Conservation (phyloP, 768 basidiomycete genomes). For the Chiua virens region DNA sequence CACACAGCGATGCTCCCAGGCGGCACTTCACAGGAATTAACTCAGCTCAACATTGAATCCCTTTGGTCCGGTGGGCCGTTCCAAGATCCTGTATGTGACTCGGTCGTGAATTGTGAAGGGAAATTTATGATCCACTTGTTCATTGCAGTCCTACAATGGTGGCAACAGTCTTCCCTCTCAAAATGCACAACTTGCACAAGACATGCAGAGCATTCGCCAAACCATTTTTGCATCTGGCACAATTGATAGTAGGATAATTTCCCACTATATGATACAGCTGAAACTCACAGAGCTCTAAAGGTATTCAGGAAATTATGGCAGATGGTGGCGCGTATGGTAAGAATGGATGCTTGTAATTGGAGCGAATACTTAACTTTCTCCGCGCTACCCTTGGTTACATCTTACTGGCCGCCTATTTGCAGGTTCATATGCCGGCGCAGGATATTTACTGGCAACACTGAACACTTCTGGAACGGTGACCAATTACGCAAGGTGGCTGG, state of each 20-base stretch:
- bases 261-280: not conserved
- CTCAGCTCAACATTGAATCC: slow-evolving; percentile 73
- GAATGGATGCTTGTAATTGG: slow-evolving; percentile 3
- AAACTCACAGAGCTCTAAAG: slow-evolving; percentile 32
- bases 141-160: slow-evolving; percentile 57
- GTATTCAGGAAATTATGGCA: slow-evolving; percentile 52
- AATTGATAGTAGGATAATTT: slow-evolving; percentile 44
- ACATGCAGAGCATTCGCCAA: slow-evolving; percentile 54
- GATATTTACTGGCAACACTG: slow-evolving; percentile 55
- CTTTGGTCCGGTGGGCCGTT: slow-evolving; percentile 78
- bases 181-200: slow-evolving; percentile 41
- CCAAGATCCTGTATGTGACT: slow-evolving; percentile 51
- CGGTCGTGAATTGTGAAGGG: not conserved
- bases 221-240: slow-evolving; percentile 62
- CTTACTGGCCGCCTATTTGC: not conserved
- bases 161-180: slow-evolving; percentile 59
- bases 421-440: slow-evolving; percentile 73
- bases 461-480: slow-evolving; percentile 34
- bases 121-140: not conserved
- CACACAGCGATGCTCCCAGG: slow-evolving; percentile 63
- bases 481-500: slow-evolving; percentile 65
- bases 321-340: slow-evolving; percentile 62
- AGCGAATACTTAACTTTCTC: not conserved
- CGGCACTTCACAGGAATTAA: slow-evolving; percentile 56
- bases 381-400: not conserved